These are phyloP conservation scores for Lentinula guzmanii DNA, from an alignment of 768 basidiomycete species.

Conservation along the genomic window DNA sequence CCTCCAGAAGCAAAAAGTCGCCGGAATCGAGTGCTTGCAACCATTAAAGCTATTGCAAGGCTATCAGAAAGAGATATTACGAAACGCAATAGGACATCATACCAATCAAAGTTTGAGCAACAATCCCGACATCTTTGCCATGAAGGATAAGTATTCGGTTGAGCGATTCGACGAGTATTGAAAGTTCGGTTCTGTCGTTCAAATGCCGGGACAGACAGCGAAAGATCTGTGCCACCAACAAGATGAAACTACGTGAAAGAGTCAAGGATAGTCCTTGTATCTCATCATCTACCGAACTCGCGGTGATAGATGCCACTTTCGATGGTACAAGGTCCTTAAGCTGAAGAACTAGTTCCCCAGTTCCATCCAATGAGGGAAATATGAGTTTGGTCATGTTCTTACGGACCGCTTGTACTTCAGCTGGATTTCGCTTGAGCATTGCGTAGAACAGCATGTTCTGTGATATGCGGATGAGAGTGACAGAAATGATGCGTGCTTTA, in stretches of 20 bases:
- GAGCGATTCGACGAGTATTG: conserved; percentile 60
- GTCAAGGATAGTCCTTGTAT: conserved; percentile 48
- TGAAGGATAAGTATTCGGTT: conserved; percentile 65
- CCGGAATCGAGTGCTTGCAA: conserved; percentile 69
- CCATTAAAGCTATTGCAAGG: conserved; percentile 54
- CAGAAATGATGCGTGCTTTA: conserved; percentile 39
- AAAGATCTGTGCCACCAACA: conserved; percentile 66
- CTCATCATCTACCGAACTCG: conserved; percentile 12
- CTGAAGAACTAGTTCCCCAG: conserved; percentile 27
- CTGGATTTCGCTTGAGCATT: conserved; percentile 59
- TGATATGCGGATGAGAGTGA: conserved; percentile 60
- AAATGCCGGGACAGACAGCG: conserved; percentile 66
- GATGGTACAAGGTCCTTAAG: conserved; percentile 42
- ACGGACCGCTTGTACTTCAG: conserved; percentile 62
- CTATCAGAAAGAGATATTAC: conserved; percentile 1
- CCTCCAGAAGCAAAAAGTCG: conserved; percentile 70
- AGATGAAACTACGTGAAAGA: conserved; percentile 62
- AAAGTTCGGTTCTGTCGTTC: conserved; percentile 64
- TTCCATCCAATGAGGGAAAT: conserved; percentile 40
- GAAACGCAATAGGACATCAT: conserved; percentile 14
- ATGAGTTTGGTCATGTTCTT: conserved; percentile 60
- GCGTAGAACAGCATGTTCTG: conserved; percentile 65
- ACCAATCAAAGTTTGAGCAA: conserved; percentile 73
- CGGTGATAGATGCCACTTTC: conserved; percentile 12
- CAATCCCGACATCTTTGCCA: conserved; percentile 70